These are phyloP conservation scores for Phialophora chinensis DNA, from an alignment of 2,329 filamentous ascomycete species.

Conservation along the genomic window DNA sequence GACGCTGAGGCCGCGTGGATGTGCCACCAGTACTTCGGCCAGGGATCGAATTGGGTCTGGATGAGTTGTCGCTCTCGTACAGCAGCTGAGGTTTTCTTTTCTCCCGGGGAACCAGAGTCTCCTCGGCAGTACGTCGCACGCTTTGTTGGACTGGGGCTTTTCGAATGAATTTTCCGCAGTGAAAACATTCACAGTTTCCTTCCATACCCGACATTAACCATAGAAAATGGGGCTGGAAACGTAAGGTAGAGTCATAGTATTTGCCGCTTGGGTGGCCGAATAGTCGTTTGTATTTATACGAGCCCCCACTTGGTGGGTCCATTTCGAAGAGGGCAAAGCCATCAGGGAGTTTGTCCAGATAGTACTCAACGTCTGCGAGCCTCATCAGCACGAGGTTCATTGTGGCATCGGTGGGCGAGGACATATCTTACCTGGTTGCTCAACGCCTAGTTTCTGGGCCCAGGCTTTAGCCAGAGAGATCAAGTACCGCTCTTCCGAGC, in stretches of 20 bases:
- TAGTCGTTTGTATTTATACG: conserved; percentile 60
- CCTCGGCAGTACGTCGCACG: conserved; percentile 17
- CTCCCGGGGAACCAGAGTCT: background rate
- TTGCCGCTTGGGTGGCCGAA: conserved; percentile 62
- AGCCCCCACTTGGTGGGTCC: conserved; percentile 45
- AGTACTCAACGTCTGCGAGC: conserved; percentile 53
- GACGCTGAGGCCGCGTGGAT: conserved; percentile 35
- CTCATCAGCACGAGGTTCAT: conserved; percentile 4
- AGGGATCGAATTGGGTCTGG: conserved; percentile 24
- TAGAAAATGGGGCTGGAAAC: conserved; percentile 64
- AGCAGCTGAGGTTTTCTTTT: conserved; percentile 27
- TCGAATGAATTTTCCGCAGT: conserved; percentile 47
- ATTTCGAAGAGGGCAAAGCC: conserved; percentile 62
- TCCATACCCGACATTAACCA: conserved; percentile 58
- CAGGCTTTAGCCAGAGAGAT: conserved; percentile 56
- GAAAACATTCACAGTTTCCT: conserved; percentile 57
- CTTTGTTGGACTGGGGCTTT: conserved; percentile 29
- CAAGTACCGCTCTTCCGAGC: conserved; percentile 54
- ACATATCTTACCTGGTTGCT: conserved; percentile 18
- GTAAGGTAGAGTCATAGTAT: conserved; percentile 59
- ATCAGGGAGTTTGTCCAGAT: conserved; percentile 59
- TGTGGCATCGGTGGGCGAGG: background rate
- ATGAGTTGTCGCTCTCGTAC: conserved; percentile 20
- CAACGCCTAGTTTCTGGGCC: conserved; percentile 50
- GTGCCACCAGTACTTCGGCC: conserved; percentile 25